Evolutionary conservation across 2,329 filamentous ascomycete genomes (phyloP).

Genomic region (Alternaria consortialis): DNA sequence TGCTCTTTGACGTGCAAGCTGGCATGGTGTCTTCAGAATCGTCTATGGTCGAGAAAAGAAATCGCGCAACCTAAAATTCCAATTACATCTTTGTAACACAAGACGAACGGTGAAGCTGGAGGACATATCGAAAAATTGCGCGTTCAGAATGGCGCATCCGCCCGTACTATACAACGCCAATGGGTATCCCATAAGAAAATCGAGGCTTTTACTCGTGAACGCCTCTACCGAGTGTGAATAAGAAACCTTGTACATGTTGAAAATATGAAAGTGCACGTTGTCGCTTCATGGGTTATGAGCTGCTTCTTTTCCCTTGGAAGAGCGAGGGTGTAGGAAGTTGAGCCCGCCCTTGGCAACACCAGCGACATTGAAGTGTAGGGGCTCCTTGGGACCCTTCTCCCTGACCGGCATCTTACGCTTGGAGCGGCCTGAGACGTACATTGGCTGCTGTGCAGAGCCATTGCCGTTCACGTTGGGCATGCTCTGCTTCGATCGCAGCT

Average conservation of each 20-base stretch:
- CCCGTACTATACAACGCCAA: conserved; percentile 28
- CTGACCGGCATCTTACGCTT: conserved; percentile 54
- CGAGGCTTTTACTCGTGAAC: conserved; percentile 33
- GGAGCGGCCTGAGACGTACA: conserved; percentile 53
- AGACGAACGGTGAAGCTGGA: not conserved
- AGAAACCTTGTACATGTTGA: conserved; percentile 6
- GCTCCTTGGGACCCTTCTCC: conserved; percentile 51
- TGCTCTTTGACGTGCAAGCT: conserved; percentile 2
- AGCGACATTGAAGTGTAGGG: conserved; percentile 51
- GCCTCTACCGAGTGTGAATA: conserved; percentile 19
- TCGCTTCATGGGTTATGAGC: conserved; percentile 27
- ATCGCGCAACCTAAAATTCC: not conserved
- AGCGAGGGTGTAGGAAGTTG: conserved; percentile 43
- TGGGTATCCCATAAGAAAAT: conserved; percentile 36
- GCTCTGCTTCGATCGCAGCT: conserved; percentile 49
- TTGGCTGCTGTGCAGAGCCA: conserved; percentile 37
- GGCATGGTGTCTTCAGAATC: conserved; percentile 7
- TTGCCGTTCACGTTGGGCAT: conserved; percentile 41
- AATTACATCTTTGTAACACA: not conserved
- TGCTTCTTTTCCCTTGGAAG: conserved; percentile 49
- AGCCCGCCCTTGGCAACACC: conserved; percentile 49
- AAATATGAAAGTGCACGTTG: not conserved
- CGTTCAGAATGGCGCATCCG: not conserved
- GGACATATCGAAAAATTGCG: not conserved
- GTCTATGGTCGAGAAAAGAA: conserved; percentile 21